phyloP scores from a whole-genome alignment of 1,284 basidiomycete genomes.

The Macrocybe sp. region DNA sequence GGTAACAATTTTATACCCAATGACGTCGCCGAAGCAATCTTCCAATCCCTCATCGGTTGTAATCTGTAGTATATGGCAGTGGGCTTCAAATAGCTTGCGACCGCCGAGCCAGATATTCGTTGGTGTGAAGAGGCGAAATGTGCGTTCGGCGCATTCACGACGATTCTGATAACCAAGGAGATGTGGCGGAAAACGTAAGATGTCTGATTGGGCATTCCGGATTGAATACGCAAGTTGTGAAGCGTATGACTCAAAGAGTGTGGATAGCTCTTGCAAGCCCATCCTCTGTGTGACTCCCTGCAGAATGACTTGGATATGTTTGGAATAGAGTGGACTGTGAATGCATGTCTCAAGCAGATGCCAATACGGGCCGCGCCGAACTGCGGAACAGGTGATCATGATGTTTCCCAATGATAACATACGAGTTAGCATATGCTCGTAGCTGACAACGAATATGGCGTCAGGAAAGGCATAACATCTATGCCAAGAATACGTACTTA shows the following conservation, averaged over 20 bases:
- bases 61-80: slow-evolving; percentile 60
- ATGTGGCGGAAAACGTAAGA: slow-evolving; percentile 62
- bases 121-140: slow-evolving; percentile 60
- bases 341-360: slow-evolving; percentile 75
- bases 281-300: slow-evolving; percentile 60
- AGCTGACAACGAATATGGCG: slow-evolving; percentile 33
- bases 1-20: slow-evolving; percentile 56
- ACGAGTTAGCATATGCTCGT: slow-evolving; percentile 77
- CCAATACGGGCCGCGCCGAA: slow-evolving; percentile 86
- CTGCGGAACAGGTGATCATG: slow-evolving; percentile 75
- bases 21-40: slow-evolving; percentile 67
- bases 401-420: slow-evolving; percentile 80
- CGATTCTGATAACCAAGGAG: slow-evolving; percentile 69
- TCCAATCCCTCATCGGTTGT: slow-evolving; percentile 46
- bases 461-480: slow-evolving; percentile 3
- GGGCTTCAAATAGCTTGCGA: slow-evolving; percentile 47
- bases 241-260: slow-evolving; percentile 77
- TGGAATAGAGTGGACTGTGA: slow-evolving; percentile 40
- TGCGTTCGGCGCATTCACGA: slow-evolving; percentile 53
- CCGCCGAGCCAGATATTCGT: slow-evolving; percentile 50
- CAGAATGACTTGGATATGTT: slow-evolving; percentile 66
- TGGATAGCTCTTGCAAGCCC: slow-evolving; percentile 60
- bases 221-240: slow-evolving; percentile 72
- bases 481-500: slow-evolving; percentile 35
- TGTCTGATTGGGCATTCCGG: slow-evolving; percentile 43